A percentile compares a stretch with the other conserved stretches of the same genome.
phyloP scores from a whole-genome alignment of 768 basidiomycete genomes.

The Trametes gibbosa region DNA sequence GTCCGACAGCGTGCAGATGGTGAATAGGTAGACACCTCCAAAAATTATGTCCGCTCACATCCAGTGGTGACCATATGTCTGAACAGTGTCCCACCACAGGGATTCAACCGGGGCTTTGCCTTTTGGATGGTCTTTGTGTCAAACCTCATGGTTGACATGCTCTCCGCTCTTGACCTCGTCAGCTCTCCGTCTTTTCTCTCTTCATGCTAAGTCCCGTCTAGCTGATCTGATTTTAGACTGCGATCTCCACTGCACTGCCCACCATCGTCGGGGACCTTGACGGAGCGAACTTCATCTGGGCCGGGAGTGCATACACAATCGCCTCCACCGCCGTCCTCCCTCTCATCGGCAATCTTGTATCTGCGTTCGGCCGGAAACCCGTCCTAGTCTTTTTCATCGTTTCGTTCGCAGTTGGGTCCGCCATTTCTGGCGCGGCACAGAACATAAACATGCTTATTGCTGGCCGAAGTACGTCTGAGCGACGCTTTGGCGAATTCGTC shows the following conservation, averaged over 20 bases:
- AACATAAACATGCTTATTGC: constrained; percentile 42
- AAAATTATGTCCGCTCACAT: not conserved
- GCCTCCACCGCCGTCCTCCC: constrained; percentile 36
- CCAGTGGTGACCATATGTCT: not conserved
- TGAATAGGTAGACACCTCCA: not conserved
- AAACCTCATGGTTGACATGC: constrained; percentile 8
- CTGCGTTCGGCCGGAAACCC: constrained; percentile 36
- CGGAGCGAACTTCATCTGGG: constrained; percentile 25
- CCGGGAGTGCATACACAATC: constrained; percentile 33
- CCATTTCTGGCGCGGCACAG: constrained; percentile 38
- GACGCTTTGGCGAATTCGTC: not conserved
- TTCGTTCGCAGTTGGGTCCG: constrained; percentile 39
- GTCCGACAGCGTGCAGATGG: too few species aligned
- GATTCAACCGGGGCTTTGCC: constrained; percentile 1
- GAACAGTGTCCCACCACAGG: not conserved
- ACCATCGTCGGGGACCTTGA: constrained; percentile 20
- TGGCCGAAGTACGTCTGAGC: constrained; percentile 24
- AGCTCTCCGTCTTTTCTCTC: not conserved
- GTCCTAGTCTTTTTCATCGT: constrained; percentile 29
- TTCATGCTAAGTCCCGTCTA: not conserved
- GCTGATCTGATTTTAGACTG: not conserved
- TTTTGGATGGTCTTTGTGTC: constrained; percentile 20
- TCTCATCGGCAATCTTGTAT: constrained; percentile 30
- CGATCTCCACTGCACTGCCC: constrained; percentile 23
- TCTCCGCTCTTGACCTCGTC: constrained; percentile 15